Evolutionary conservation across 2,329 filamentous ascomycete species (phyloP), one percentile per base, ranked within the genome.

Genomic region (Aureobasidium namibiae): DNA sequence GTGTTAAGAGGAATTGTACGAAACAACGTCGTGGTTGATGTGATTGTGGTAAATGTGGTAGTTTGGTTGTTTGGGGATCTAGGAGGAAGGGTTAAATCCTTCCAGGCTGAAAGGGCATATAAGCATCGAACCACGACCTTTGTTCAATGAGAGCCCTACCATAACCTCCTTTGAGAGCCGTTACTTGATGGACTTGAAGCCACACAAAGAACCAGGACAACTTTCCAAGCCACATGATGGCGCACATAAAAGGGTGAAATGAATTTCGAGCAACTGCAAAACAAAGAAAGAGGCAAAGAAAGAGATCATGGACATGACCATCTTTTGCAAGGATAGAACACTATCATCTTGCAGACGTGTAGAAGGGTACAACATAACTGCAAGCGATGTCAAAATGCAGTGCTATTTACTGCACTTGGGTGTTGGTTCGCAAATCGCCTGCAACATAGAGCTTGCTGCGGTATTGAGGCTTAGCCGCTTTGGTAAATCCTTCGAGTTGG

Each of bases 401-500:
- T 56, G 52, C 39, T 44, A 56, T 56, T 54, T 54, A 54, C 50
- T 54, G 36, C 50, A 54, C 50, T 54, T 42, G 50, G 50, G 50
- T 54, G 50, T 54, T 54, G 50, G 50, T 54, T 42, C 16, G 50
- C 24, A 42, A 54, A 54, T 56, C 34, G 36, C 16, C 36, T 42
- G 36, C 26, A 56, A 14, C 44, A 36, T 45, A 34, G 29, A 56
- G 52, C 26, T 45, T 29, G 34, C 38, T 56, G 39, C 21, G 52
- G 26, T 36, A 11, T 56, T 3, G 14, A 36, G 39, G 38, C 50
- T 33, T 38, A 45, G 38, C 34, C 52, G 26, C 52, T 44, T 24
- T 31, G n/a, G 13, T 45, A 39, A 39, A 56, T 44, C 39, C 29
- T 56, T 39, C 39, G 39, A 21, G 34, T 44, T 44, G 39, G 38